These are phyloP conservation scores for Euryodendron excelsum DNA, from an alignment of 148 eudicot species.

Conservation along the genomic window DNA sequence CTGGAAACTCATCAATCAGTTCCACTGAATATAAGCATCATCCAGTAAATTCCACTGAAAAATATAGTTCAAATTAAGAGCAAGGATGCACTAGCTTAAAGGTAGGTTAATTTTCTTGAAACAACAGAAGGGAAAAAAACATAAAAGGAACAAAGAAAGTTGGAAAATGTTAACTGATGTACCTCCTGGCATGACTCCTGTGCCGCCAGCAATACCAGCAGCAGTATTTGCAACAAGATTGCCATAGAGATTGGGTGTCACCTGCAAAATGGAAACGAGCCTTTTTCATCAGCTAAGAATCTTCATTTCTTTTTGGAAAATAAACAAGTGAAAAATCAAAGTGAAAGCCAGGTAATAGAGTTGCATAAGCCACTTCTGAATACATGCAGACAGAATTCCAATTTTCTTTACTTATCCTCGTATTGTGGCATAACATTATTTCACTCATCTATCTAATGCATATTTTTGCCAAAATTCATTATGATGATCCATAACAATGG, in stretches of 20 bases:
- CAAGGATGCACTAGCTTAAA: conserved; percentile 1
- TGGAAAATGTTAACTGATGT: not conserved
- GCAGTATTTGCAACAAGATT: conserved; percentile 58
- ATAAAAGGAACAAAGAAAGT: not conserved
- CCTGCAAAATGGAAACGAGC: conserved; percentile 31
- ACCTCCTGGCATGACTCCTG: conserved; percentile 69
- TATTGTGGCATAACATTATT: not conserved
- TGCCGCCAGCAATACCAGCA: conserved; percentile 63
- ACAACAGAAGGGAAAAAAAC: not conserved
- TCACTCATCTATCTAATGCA: not conserved
- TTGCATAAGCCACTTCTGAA: not conserved
- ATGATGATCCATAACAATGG: not conserved
- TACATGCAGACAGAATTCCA: not conserved
- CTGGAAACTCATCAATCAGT: not conserved
- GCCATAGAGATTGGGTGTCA: conserved; percentile 61
- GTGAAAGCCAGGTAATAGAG: not conserved
- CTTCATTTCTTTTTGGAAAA: not conserved
- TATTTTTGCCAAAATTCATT: not conserved
- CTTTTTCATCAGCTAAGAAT: conserved; percentile 2
- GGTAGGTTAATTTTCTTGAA: not conserved
- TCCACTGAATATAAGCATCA: not conserved
- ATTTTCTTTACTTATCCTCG: not conserved
- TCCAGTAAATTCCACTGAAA: not conserved
- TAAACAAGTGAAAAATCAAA: not conserved
- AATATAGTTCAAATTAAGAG: not conserved